Percentiles rank a stretch among this genome's conserved stretches.
Conservation (phyloP, 257 asterid species). For the Capsicum rhomboideum region DNA sequence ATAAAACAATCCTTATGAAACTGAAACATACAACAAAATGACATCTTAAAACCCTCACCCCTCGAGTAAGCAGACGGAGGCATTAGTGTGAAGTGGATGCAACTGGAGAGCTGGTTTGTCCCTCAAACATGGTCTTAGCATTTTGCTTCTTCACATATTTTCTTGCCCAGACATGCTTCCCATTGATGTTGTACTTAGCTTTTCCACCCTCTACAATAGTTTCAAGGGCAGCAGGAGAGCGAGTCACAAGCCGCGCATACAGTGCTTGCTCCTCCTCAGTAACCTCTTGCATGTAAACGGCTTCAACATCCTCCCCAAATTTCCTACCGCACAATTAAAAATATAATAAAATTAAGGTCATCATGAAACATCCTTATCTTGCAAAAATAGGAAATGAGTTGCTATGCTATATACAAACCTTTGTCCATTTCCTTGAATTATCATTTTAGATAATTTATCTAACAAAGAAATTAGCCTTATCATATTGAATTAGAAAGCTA, state of each 20-base stretch:
- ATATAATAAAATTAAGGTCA: not conserved
- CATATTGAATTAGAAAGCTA: too few species aligned
- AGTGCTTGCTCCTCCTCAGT: conserved; percentile 42
- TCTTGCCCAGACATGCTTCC: conserved; percentile 82
- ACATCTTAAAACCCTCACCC: not conserved
- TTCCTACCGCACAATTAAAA: conserved; percentile 18
- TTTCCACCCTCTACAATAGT: conserved; percentile 35
- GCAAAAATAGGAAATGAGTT: not conserved
- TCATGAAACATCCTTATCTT: not conserved
- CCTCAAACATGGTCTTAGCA: not conserved
- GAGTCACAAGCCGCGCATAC: conserved; percentile 53
- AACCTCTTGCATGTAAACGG: conserved; percentile 62
- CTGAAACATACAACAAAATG: not conserved
- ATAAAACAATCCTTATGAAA: not conserved
- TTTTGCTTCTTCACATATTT: conserved; percentile 31
- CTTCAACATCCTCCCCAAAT: conserved; percentile 66
- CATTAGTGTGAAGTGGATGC: not conserved
- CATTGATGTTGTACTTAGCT: conserved; percentile 61
- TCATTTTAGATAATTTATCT: not conserved
- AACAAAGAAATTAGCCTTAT: not conserved
- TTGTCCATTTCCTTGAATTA: not conserved
- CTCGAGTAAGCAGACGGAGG: not conserved
- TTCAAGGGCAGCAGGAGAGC: conserved; percentile 20
- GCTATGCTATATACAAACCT: not conserved
- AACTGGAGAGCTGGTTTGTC: not conserved